phyloP scores from a whole-genome alignment of 495 filamentous ascomycete genomes.

The Daldinia vernicosa region DNA sequence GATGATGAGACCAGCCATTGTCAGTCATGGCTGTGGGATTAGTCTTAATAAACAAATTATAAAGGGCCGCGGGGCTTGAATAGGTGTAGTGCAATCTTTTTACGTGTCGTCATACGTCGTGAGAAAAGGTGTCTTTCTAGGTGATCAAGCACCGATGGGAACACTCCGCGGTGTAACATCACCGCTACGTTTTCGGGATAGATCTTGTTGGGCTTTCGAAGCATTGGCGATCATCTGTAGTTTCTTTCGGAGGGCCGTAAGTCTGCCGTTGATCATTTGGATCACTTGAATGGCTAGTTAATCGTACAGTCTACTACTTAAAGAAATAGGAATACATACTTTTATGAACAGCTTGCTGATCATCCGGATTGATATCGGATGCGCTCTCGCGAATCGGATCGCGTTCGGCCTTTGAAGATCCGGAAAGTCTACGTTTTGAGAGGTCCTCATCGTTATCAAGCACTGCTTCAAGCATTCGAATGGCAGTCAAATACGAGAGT shows the following conservation, averaged over 20 bases:
- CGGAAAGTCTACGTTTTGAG: constrained; percentile 51
- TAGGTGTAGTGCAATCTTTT: constrained; percentile 47
- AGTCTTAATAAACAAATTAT: constrained; percentile 38
- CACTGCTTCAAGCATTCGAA: constrained; percentile 92
- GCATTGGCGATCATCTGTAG: constrained; percentile 55
- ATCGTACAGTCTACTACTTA: neutral
- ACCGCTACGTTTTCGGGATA: constrained; percentile 55
- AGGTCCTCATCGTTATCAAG: constrained; percentile 84
- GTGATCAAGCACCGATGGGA: constrained; percentile 48
- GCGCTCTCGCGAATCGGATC: constrained; percentile 56
- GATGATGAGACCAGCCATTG: constrained; percentile 17
- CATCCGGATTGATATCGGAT: constrained; percentile 72
- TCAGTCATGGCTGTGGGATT: constrained; percentile 8
- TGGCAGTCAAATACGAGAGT: constrained; percentile 89
- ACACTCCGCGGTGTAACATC: constrained; percentile 56
- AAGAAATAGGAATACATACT: constrained; percentile 52
- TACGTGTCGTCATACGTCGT: constrained; percentile 49
- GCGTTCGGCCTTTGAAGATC: constrained; percentile 53
- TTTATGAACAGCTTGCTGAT: constrained; percentile 76
- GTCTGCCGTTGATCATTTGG: constrained; percentile 54
- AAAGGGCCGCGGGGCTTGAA: constrained; percentile 45
- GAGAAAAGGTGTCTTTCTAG: constrained; percentile 27
- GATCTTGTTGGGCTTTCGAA: constrained; percentile 48
- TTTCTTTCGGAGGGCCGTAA: constrained; percentile 54
- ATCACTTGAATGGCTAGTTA: constrained; percentile 51